Conservation (phyloP, 2,329 filamentous ascomycete species). For the Colletotrichum acutatum region DNA sequence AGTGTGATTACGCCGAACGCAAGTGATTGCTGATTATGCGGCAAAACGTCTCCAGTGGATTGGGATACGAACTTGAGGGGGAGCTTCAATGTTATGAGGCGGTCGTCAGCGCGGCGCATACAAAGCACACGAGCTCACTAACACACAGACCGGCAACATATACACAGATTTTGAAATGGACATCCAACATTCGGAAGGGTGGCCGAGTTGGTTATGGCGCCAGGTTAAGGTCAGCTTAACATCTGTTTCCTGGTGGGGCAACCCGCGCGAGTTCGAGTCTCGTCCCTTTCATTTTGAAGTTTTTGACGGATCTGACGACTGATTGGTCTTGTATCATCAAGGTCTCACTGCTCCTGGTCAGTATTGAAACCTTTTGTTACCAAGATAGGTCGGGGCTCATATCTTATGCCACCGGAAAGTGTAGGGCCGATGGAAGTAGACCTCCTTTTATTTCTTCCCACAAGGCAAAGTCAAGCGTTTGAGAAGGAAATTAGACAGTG, state of each 20-base stretch:
- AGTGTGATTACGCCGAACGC: background rate
- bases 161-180: fast-evolving
- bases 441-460: no score
- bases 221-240: constrained; percentile 36
- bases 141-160: fast-evolving
- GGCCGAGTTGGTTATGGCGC: constrained; percentile 36
- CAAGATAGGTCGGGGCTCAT: no score
- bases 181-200: constrained; percentile 15
- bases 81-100: no score
- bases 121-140: background rate
- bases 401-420: no score
- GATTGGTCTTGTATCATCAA: no score
- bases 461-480: no score
- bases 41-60: no score
- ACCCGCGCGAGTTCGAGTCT: constrained; percentile 36
- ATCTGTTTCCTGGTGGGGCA: constrained; percentile 36
- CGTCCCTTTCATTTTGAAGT: constrained; percentile 29
- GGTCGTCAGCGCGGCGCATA: background rate
- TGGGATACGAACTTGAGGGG: no score
- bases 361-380: no score
- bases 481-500: no score
- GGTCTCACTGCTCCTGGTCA: no score
- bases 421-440: no score
- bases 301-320: background rate
- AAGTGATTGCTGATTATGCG: background rate